A percentile compares a stretch with the other conserved stretches of the same genome.
Evolutionary conservation across 768 basidiomycete genomes (phyloP).

Genomic region (Pluteus cervinus): DNA sequence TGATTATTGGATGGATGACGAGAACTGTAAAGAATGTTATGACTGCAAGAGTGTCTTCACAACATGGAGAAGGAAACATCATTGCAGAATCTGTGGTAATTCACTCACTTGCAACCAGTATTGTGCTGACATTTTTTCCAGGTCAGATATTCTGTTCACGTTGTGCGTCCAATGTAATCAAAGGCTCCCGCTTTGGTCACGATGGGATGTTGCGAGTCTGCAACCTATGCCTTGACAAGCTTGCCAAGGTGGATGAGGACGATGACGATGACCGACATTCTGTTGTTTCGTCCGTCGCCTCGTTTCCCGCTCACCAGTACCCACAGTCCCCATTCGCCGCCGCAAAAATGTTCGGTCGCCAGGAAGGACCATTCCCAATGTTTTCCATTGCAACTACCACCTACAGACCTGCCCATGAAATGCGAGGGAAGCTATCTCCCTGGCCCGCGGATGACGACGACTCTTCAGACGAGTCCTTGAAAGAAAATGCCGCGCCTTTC

Average conservation of each 20-base stretch:
- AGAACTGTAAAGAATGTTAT: slow-evolving; percentile 91
- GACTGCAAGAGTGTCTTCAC: slow-evolving; percentile 95
- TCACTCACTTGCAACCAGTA: not conserved
- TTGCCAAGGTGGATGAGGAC: slow-evolving; percentile 81
- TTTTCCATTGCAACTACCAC: slow-evolving; percentile 80
- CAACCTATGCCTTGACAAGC: slow-evolving; percentile 90
- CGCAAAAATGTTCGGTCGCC: slow-evolving; percentile 74
- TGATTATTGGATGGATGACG: slow-evolving; percentile 99
- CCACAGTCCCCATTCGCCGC: slow-evolving; percentile 87
- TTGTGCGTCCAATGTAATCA: slow-evolving; percentile 96
- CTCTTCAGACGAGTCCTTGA: slow-evolving; percentile 39
- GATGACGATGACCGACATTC: slow-evolving; percentile 88
- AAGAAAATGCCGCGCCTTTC: slow-evolving; percentile 67
- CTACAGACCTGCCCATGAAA: slow-evolving; percentile 35
- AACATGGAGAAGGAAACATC: slow-evolving; percentile 92
- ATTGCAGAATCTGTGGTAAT: slow-evolving; percentile 90
- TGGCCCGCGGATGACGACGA: no score
- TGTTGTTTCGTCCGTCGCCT: slow-evolving; percentile 62
- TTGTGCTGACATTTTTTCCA: slow-evolving; percentile 16
- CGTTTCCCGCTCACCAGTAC: slow-evolving; percentile 76
- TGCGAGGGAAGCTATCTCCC: no score
- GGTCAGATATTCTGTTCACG: slow-evolving; percentile 98
- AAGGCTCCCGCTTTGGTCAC: slow-evolving; percentile 87
- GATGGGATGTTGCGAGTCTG: slow-evolving; percentile 96
- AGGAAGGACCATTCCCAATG: slow-evolving; percentile 73